Evolutionary conservation across 2,329 filamentous ascomycete species (phyloP), one percentile per base, ranked within the genome.

Genomic region (Pseudocercospora eumusae): DNA sequence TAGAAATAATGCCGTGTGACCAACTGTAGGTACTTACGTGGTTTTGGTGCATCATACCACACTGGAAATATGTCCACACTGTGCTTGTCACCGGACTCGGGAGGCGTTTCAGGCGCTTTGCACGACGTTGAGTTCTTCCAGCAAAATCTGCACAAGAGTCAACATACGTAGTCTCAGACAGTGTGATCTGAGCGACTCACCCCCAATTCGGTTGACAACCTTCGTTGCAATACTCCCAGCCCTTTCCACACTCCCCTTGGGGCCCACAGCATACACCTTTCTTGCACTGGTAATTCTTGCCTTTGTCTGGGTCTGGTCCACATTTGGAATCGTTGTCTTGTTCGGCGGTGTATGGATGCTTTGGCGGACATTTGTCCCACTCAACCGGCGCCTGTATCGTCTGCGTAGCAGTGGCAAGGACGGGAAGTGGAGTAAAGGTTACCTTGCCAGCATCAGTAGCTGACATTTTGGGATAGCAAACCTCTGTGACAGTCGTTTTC

Each of bases 111-210:
- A 9, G 55, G 57, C 13, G 44, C 44, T n/a, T 27, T 52, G 56
- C 62, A 66, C 15, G 57, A 27, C 8, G 64, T 64, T 15, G 53
- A 60, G 50, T 64, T 66, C 44, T 59, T 63, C 64, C 64, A 66
- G 42, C 64, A 66, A n/a, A 61, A 28, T 2, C 44, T 50, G 21
- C 28, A 31, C 13, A 15, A 36, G 33, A n/a, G 13, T 36, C 33
- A 36, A 36, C 11, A 15, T 10, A 36, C 8, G 15, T 36, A 36
- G 33, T 36, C 1, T n/a, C n/a, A 36, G 33, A 36, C 33, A 36
- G 13, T 36, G 7, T 6, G 10, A 25, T 11, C 20, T 20, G n/a
- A 50, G n/a, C n/a, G 18, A 44, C 49, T 36, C 40, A 53, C 28
- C 62, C 60, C 59, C 60, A 64, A 28, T 63, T 61, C 10, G 56